Evolutionary conservation across 2,329 filamentous ascomycete genomes (phyloP), one percentile per base, ranked within the genome.

Genomic region (Neofusicoccum kwambonambiense): DNA sequence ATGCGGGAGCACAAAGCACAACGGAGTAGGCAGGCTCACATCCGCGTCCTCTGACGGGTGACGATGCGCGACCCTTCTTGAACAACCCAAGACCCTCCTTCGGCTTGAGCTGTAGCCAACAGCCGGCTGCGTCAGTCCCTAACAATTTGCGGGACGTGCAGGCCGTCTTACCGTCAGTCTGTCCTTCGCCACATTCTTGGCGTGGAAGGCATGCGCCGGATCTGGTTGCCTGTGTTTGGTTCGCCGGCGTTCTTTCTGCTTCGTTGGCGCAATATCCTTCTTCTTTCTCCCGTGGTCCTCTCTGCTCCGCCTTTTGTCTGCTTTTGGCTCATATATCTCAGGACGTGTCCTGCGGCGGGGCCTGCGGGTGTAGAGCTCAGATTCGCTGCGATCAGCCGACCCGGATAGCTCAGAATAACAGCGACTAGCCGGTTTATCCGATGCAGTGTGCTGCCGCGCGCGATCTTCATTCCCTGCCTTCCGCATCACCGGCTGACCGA

Each of bases 1-100:
- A 65, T 51, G 62, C 52, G 41, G 63, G 66, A 64, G 62, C 62
- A 64, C 64, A 56, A 56, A 37, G 45, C 35, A 50, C 64, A 67
- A 64, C 65, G 63, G 62, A 62, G 62, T 70, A 74, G 71, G 71
- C 39, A 37, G 44, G 47, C 62, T 64, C 52, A 81, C 82, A 71
- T 68, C 80, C 80, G 69, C 75, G 75, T 22, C 79, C 76, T 67
- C 72, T 77, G 64, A 79, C 70, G 41, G 79, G 78, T 41, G 74
- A 78, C n/a, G 81, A 83, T 47, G 79, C 78, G 63, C 75, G 78
- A 17, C 82, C 82, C 71, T 81, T 82, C 66, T 76, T 81, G 73
- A 84, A 84, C 12, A 84, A 71, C 1, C 82, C 82, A 52, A 78
- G 68, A 60, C 74, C 75, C 49, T 71, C 73, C 57, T 72, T 72